Evolutionary conservation across 163 green algal species (phyloP).

Genomic region (Scenedesmus sp.): DNA sequence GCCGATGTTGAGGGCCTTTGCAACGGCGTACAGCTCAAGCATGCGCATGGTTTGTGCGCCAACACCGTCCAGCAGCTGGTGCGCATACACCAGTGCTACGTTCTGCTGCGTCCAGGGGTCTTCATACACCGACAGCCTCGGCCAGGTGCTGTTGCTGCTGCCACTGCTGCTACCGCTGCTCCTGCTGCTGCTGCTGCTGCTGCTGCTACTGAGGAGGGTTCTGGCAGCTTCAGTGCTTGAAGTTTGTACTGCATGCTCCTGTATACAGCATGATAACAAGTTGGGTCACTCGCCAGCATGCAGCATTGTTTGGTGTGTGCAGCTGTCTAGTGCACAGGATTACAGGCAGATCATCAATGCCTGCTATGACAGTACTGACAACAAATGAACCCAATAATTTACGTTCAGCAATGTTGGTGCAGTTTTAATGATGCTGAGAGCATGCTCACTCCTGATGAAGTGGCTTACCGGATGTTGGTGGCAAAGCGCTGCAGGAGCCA

Average conservation of each 20-base stretch:
- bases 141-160: not conserved
- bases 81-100: conserved; percentile 10
- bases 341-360: no score
- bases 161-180: not conserved
- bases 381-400: no score
- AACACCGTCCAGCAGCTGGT: not conserved
- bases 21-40: not conserved
- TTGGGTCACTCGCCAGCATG: no score
- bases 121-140: not conserved
- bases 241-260: not conserved
- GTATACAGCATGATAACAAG: not conserved
- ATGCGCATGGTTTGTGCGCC: conserved; percentile 9
- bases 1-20: not conserved
- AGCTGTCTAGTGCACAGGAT: no score
- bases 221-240: not conserved
- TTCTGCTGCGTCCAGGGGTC: not conserved
- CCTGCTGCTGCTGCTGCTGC: not conserved
- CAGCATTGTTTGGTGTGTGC: no score
- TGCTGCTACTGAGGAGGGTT: not conserved
- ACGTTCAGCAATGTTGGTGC: no score
- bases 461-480: not conserved
- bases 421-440: no score
- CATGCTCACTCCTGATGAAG: no score
- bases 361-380: no score
- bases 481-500: not conserved